Conservation (phyloP, 371 early-diverging fungal species). For the Encephalitozoon romaleae region DNA sequence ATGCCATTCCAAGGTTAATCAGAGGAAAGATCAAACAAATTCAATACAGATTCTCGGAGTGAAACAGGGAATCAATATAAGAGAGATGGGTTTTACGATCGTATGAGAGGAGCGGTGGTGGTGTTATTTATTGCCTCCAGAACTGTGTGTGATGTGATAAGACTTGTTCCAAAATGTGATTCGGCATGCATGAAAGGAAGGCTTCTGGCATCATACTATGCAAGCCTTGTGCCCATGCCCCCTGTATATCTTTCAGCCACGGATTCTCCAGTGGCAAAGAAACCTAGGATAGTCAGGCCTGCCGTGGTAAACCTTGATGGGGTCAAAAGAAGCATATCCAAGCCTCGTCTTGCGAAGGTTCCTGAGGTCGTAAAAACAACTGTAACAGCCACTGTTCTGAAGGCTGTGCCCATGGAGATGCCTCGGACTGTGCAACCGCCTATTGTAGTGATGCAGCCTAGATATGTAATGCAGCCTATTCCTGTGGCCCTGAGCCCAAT, state of each 20-base stretch:
- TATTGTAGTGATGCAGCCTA: background rate
- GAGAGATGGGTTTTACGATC: background rate
- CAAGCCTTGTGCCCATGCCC: background rate
- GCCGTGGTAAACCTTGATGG: background rate
- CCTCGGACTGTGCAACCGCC: background rate
- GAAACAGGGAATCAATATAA: slow-evolving; percentile 9
- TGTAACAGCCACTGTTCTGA: background rate
- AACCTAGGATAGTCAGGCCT: background rate
- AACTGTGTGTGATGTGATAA: background rate
- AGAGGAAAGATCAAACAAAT: slow-evolving; percentile 7
- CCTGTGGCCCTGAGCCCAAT: background rate
- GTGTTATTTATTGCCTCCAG: background rate
- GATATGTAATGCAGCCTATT: background rate
- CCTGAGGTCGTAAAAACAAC: background rate
- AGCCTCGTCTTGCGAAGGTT: background rate
- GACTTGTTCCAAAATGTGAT: background rate
- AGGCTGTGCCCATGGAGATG: background rate
- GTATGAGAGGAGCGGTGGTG: background rate
- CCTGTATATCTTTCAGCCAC: background rate
- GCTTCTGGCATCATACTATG: background rate
- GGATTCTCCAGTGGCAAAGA: background rate
- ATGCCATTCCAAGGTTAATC: background rate
- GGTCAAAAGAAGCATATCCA: background rate
- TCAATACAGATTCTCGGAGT: slow-evolving; percentile 6
- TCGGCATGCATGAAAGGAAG: background rate